Base-by-base conservation (phyloP, 345 rosid genomes). In the Durio zibethinus region DNA sequence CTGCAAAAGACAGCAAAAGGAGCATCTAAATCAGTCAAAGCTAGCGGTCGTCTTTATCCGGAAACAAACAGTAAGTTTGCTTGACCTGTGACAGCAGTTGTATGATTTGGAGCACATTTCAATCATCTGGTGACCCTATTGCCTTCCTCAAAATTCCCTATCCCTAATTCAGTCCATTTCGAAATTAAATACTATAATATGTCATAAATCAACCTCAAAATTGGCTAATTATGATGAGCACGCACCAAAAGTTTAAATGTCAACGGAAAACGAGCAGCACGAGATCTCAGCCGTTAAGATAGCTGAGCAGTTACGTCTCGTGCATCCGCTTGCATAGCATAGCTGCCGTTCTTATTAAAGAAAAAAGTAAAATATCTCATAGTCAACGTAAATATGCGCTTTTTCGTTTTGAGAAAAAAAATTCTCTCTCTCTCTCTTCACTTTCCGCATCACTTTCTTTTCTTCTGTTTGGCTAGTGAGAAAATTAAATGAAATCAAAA, bases 401-500 rank as follows among this genome's bases (percentile, higher is more conserved):
- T 71, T 31, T 47, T 47, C n/a, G 35, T 6, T 11, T 27, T 27
- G 16, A 59, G 8, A 15, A n/a, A n/a, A n/a, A n/a, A n/a, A n/a
- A n/a, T n/a, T n/a, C n/a, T n/a, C n/a, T n/a, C n/a, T n/a, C n/a
- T n/a, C n/a, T 21, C 27, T 50, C 29, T 50, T 45, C 59, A 16
- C 75, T 9, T 16, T 33, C 5, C n/a, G n/a, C n/a, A n/a, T n/a
- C n/a, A n/a, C n/a, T 35, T 52, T n/a, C 1, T 52, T 72, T 52
- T 54, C 21, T 43, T 43, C 7, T 23, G 76, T 35, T 72, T 72
- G 76, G 33, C 16, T 54, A n/a, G 20, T 72, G 63, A 53, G 76
- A 72, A 72, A 50, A 70, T 48, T 4, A 29, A 29, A 4, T 71
- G 6, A 29, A 69, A 45, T 70, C 23, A 27, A 18, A 27, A 15